Base-by-base conservation (phyloP, 2,329 filamentous ascomycete species). In the Penicillium digitatum region DNA sequence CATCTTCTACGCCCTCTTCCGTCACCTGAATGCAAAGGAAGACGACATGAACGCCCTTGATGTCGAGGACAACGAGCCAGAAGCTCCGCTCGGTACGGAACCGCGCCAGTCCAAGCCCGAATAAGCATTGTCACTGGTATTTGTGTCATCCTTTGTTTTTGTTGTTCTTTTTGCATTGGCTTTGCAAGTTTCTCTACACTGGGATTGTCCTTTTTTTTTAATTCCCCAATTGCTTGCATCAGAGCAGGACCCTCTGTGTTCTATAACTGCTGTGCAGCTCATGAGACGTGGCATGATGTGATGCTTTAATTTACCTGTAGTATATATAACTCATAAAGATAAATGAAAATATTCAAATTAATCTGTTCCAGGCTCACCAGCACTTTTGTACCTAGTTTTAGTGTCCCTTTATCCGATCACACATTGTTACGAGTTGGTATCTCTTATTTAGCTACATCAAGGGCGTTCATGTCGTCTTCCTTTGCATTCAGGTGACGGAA, bases 1-100 rank as follows among this genome's bases (percentile, higher is more conserved):
- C 29, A 58, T 81, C 52, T 87, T 87, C 71, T 85, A 76, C 70
- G 27, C 74, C 31, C 62, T 75, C 44, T 83, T 81, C 72, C 72
- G 68, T 56, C 71, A 76, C 60, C 74, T 80, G 29, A 80, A 82
- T 60, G 66, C 64, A 12, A 66, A 75, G 58, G 80, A 82, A 62
- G 78, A 80, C 51, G 69, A 72, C 52, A 75, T 82, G 77, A 80
- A 81, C 52, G 74, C 74, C 22, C 69, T 80, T 20, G 78, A 79
- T 57, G 69, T 68, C 1, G 67, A 74, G 20, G 69, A 72, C 48
- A 46, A 35, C 3, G 54, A 57, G 55, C 58, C 62, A 31, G 67
- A 67, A 18, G 48, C 58, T 7, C 60, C 63, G 18, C 24, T 43
- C 12, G 57, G 52, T 2, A 52, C 59, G 46, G 43, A 44, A 31